phyloP scores from a whole-genome alignment of 1,284 basidiomycete genomes.

The Rhodotorula sp. region DNA sequence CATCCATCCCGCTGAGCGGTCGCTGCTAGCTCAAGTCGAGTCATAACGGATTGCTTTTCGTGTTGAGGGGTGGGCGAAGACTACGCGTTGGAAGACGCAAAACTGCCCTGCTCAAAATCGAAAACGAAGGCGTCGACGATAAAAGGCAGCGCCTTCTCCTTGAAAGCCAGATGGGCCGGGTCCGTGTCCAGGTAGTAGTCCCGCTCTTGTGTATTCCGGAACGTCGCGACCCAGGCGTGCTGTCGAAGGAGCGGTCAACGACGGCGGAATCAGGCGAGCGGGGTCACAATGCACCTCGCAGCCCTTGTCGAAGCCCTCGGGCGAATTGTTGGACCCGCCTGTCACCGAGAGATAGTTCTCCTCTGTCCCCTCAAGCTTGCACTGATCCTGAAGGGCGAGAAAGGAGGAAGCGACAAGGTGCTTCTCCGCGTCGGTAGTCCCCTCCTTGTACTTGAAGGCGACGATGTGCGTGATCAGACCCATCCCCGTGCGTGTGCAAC shows the following conservation, averaged over 20 bases:
- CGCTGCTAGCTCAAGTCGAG: too few species aligned
- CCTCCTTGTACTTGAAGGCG: conserved; percentile 10
- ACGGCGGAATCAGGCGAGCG: neutral
- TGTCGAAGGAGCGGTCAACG: neutral
- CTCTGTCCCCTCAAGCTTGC: neutral
- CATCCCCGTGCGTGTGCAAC: neutral
- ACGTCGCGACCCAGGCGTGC: conserved; percentile 28
- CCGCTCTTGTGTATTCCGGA: conserved; percentile 4
- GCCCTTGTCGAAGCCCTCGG: conserved; percentile 8
- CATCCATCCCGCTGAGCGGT: too few species aligned
- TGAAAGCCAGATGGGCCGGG: conserved; percentile 30
- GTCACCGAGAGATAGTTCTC: conserved; percentile 16
- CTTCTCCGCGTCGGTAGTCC: conserved; percentile 10
- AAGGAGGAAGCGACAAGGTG: conserved; percentile 24
- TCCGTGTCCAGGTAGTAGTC: conserved; percentile 25
- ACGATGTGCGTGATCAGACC: conserved; percentile 32
- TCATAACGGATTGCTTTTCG: too few species aligned
- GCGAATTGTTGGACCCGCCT: conserved; percentile 18
- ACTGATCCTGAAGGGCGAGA: conserved; percentile 27
- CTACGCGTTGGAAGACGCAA: neutral
- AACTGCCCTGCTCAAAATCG: conserved; percentile 29
- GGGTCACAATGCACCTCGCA: conserved; percentile 13
- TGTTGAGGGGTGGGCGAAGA: too few species aligned
- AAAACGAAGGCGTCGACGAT: conserved; percentile 28
- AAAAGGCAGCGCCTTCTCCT: conserved; percentile 2